Base-by-base conservation (phyloP, 257 asterid species). In the Przewalskia tangutica region DNA sequence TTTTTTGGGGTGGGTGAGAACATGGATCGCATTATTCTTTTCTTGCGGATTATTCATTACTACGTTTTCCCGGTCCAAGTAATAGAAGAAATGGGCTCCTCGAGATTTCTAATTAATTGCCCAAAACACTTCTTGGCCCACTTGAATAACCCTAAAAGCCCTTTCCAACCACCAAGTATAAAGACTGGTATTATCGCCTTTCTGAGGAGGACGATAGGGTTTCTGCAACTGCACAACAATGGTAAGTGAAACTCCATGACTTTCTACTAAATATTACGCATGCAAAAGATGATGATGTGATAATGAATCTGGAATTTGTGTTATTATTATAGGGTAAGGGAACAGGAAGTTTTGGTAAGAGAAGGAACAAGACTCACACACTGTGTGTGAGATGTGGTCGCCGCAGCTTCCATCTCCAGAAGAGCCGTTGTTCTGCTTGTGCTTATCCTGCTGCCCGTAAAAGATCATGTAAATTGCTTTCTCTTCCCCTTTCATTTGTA, bases 271-370 rank as follows among this genome's bases (percentile, higher is more conserved):
- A 4, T 27, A 4, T 40, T 51, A 16, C 56, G 23, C 59, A 4
- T 50, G 8, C 27, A 16, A 70, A 1, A 1, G 51, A 27, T 18
- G 44, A 7, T 53, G 17, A 42, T 50, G 17, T 40, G 18, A 40
- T 18, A 51, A 4, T 23, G 53, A 46, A 64, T 8, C 56, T 68
- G 53, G 20, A 75, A 20, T 76, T 79, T 79, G 48, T 27, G 32
- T 27, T 27, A 27, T 27, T 27, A 27, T 27, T 62, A 46, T 77
- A 90, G 93, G 88, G 88, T 0, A 90, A 90, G 85, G 93, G 93
- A 90, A 90, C 93, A 16, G 93, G 91, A 14, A 89, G 93, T n/a
- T 90, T 90, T 66, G 93, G 93, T 12, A 89, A 89, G 87, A 88
- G 92, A 82, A 87, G 92, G 42, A 89, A 86, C 87, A 89, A 89